Base-by-base conservation (phyloP, 441 rosid species). In the Euphorbia schlechtendalii region DNA sequence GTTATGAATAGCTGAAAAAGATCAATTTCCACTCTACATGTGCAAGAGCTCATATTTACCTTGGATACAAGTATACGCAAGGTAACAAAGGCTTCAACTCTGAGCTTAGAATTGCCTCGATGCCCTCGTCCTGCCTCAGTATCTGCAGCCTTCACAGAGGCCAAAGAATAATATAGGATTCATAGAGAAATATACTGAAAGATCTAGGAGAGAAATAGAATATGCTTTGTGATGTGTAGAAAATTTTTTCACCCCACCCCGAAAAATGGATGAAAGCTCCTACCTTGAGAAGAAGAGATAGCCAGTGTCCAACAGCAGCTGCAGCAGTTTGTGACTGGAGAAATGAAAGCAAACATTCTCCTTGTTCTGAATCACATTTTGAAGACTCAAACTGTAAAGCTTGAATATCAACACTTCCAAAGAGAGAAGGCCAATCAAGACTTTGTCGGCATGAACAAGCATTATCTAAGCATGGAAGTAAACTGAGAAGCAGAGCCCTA, bases 231-330 rank as follows among this genome's bases (percentile, higher is more conserved):
- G 51, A 17, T 32, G 25, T 0, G 54, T 41, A 14, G 43, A 41
- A 68, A 18, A 14, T 12, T 13, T 12, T 5, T 45, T 6, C 17
- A n/a, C 14, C 49, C 22, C 28, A 38, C 48, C 30, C 20, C 24
- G 58, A 45, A 45, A 41, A 13, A 10, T 27, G 61, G 1, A 21
- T 21, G 51, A 3, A 55, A 41, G 53, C 52, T 63, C 20, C 18
- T 83, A 94, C 99, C 77, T 94, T 80, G 71, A 91, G 91, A 66
- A 94, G 92, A 78, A 87, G 88, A 15, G 99, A 94, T 24, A 94
- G 84, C 98, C 96, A 91, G 77, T 91, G 96, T 64, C 99, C 99
- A 66, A 94, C 83, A 73, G 92, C 96, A 71, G 86, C 80, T 14
- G 82, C 78, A 72, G 98, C 94, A 70, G 76, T 56, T 75, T 83